Evolutionary conservation across 2,329 filamentous ascomycete species (phyloP).

Genomic region (Claviceps fusiformis): DNA sequence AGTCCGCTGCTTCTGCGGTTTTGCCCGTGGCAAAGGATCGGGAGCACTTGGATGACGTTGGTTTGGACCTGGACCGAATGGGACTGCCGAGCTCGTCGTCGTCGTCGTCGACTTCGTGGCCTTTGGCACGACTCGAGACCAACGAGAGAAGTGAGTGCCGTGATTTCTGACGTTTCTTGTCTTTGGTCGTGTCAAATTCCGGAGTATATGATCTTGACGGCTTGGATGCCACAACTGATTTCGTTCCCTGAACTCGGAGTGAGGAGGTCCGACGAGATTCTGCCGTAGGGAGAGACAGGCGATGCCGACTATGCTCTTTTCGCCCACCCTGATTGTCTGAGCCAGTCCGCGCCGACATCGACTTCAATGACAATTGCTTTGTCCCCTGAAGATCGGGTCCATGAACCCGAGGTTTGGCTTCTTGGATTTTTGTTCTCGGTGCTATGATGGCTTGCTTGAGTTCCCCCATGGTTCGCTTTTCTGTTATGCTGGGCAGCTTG

Average conservation of each 20-base stretch:
- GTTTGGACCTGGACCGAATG: slow-evolving; percentile 2
- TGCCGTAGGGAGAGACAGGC: neutral
- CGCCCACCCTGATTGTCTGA: neutral
- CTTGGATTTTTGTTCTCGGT: neutral
- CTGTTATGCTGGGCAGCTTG: neutral
- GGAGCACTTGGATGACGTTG: slow-evolving; percentile 9
- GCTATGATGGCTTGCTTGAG: slow-evolving; percentile 5
- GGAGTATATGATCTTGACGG: neutral
- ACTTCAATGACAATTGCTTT: neutral
- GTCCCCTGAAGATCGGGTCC: neutral
- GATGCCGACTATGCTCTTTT: neutral
- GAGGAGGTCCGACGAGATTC: neutral
- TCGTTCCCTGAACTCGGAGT: neutral
- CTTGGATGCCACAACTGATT: neutral
- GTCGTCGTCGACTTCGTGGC: slow-evolving; percentile 1
- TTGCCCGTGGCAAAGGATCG: slow-evolving; percentile 6
- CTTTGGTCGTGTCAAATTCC: neutral
- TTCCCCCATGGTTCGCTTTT: slow-evolving; percentile 5
- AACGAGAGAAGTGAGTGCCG: slow-evolving; percentile 3
- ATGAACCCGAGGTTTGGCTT: neutral
- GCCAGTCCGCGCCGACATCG: neutral
- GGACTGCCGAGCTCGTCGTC: slow-evolving; percentile 1
- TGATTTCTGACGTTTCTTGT: slow-evolving; percentile 1
- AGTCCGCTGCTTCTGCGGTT: slow-evolving; percentile 5
- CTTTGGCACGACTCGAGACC: neutral